Base-by-base conservation (phyloP, 78 protist genomes). In the Dictyostelium citrinum region DNA sequence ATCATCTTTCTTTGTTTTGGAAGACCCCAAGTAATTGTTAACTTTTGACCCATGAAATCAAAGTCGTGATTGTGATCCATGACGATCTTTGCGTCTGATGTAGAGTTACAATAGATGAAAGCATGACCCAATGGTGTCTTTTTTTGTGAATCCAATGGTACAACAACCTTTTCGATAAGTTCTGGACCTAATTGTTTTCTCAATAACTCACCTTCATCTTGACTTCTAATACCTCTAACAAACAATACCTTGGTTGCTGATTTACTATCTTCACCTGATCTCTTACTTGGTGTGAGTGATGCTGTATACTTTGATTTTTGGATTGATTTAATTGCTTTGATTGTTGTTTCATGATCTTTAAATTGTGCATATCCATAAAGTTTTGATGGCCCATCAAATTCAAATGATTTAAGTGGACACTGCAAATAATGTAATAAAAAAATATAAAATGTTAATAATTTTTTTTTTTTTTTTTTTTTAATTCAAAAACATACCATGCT, bases 321-420 rank as follows among this genome's bases (percentile, higher is more conserved):
- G 33, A 88, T 88, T 31, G 71, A 46, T 78, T 88, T 88, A 39
- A 88, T 76, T 20, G 93, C 93, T 78, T 88, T 88, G 33, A 88
- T 88, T 10, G 93, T 78, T n/a, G 93, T 78, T 33, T 88, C 93
- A 49, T 88, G 93, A 88, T 88, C 93, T 67, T 67, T 88, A 46
- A 88, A 88, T 46, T 43, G 61, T 46, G 93, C 93, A 71, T 72
- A 88, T 33, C 93, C 93, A 78, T 60, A 41, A 20, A 41, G 37
- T 45, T 46, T 78, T 11, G 31, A 35, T 60, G 84, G 29, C 2
- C 85, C 81, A 67, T 88, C 93, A 76, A 88, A 88, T 16, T 88
- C 79, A 78, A 88, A 88, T 46, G 84, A 24, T 68, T 88, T 88
- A 11, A 88, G 46, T 78, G 77, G n/a, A n/a, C 86, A 78, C 83